Evolutionary conservation across 495 filamentous ascomycete genomes (phyloP).

Genomic region (Penicillium diatomitis): DNA sequence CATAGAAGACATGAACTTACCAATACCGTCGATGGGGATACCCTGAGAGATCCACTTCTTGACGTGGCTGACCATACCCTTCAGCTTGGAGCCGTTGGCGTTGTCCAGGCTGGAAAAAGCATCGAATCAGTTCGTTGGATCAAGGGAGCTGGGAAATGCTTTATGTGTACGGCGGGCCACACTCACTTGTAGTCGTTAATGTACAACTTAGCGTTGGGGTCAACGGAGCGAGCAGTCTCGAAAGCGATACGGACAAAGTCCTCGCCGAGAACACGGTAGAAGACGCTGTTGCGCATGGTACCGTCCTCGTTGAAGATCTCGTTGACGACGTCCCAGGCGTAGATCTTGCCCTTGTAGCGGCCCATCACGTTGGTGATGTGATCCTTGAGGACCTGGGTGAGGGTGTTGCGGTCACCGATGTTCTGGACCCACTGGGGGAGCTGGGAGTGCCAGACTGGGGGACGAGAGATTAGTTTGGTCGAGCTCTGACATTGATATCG

Average conservation of each 20-base stretch:
- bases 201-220: slow-evolving; percentile 53
- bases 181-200: slow-evolving; percentile 49
- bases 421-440: slow-evolving; percentile 40
- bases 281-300: slow-evolving; percentile 45
- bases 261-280: slow-evolving; percentile 47
- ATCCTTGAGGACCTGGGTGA: slow-evolving; percentile 32
- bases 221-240: slow-evolving; percentile 41
- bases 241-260: slow-evolving; percentile 53
- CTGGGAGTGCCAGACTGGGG: slow-evolving; percentile 43
- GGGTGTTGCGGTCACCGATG: slow-evolving; percentile 35
- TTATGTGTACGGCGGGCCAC: too few relatives aligned
- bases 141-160: too few relatives aligned
- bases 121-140: not conserved
- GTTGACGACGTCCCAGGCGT: slow-evolving; percentile 59
- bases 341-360: slow-evolving; percentile 45
- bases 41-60: slow-evolving; percentile 56
- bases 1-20: slow-evolving; percentile 10
- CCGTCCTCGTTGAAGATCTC: slow-evolving; percentile 63
- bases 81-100: slow-evolving; percentile 44
- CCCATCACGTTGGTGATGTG: slow-evolving; percentile 44
- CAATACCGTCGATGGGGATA: slow-evolving; percentile 66
- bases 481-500: too few relatives aligned
- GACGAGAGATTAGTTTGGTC: not conserved
- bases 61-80: slow-evolving; percentile 54
- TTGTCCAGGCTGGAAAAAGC: slow-evolving; percentile 24